Evolutionary conservation across 2,329 filamentous ascomycete species (phyloP), one percentile per base, ranked within the genome.

Genomic region (Colletotrichum australisinense): DNA sequence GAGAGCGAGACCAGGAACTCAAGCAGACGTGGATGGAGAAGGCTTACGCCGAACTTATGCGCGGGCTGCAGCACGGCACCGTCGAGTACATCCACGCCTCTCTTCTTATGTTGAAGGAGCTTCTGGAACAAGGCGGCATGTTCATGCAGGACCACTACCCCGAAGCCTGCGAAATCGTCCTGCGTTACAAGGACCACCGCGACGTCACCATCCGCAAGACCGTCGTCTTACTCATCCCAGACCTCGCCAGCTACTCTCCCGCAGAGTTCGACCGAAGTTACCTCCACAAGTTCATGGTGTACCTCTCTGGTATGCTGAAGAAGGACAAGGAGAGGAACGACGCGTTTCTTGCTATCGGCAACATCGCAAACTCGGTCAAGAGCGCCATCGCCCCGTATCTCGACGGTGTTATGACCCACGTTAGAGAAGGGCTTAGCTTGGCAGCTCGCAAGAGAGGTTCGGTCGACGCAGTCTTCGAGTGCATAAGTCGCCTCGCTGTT

Each of bases 131-230:
- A 81, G 97, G 97, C 66, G 95, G 95, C 78, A 99, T 99, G 96
- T 99, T 97, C 83, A 98, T 99, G 97, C 95, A 98, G 79, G 94
- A 95, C 52, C 92, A 95, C 80, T 99, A 98, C 82, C 91, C 93
- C 72, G 94, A 97, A 77, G 93, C 95, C 12, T 98, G 96, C 81
- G 97, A 99, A 75, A 95, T 97, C 75, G 94, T 98, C 46, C 92
- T 96, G 76, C 93, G 94, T 74, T 94, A 97, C 82, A 97, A 97
- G 82, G 97, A 99, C 77, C 95, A 98, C 78, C 91, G 94, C 67
- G 97, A 99, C 77, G 86, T 91, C 4, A 93, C 95, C 46, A 97
- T 98, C 77, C 90, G 96, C 67, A 93, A 94, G 78, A 97, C 97
- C 7, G 93, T 98, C 38, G 94, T 98, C 49, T 89, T 94, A 67